Base-by-base conservation (phyloP, 2,329 filamentous ascomycete genomes). In the Diplodia corticola region DNA sequence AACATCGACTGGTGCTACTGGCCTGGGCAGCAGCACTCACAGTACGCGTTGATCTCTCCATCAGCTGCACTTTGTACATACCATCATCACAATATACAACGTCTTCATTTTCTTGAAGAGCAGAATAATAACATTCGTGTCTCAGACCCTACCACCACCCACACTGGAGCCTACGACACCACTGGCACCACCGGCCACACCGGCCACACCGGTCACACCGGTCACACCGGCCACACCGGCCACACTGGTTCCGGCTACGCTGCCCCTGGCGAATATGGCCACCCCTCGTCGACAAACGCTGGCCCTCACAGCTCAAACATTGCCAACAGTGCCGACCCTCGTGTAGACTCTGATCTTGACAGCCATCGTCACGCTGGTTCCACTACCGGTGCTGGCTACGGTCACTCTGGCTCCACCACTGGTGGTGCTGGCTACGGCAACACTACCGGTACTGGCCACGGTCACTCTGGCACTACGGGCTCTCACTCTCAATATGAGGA, bases 301-400 rank as follows among this genome's bases (percentile, higher is more conserved):
- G 64, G 65, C 49, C 59, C 49, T 15, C 65, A 64, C 35, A 20
- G 33, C 28, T 50, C 44, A 1, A 67, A 67, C 3, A 5, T 66
- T 4, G 54, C 33, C 15, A 63, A 63, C 48, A 66, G 40, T 28
- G 30, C 35, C 6, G 64, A 66, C 22, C 55, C 63, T 4, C 37
- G 63, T 1, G 22, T 59, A 17, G 51, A 65, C 26, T 57, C 50
- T 1, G 50, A 64, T 49, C 50, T 44, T 44, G 48, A 26, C 4
- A 50, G 22, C 20, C 48, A 50, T 17, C 24, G 51, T 24, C 53
- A 22, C 48, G 28, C 60, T 7, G 46, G 35, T 22, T 12, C 28
- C 10, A 49, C 57, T 26, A 35, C 59, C 44, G 28, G 33, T 3
- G 28, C 26, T 12, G 37, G 35, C 5, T 24, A 37, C 22, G 28